Evolutionary conservation across 192 early-diverging fungal genomes (phyloP), one percentile per base, ranked within the genome.

Genomic region (Coemansia sp.): DNA sequence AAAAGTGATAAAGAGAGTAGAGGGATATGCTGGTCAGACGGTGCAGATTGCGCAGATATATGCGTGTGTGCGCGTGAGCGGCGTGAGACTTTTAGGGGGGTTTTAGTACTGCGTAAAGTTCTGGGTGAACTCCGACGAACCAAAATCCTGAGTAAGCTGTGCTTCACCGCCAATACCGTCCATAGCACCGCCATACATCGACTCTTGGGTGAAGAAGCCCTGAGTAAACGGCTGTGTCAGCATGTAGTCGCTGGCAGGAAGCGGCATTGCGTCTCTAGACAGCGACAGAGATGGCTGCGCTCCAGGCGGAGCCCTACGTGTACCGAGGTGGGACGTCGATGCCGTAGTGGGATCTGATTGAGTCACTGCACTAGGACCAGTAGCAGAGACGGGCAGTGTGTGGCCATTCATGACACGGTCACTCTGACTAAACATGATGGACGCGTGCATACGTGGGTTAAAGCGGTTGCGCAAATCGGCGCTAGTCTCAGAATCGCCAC

Each of bases 361-460:
- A 1, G 46, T 6, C 2, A 22, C 3, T 22, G 46, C 46, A 3
- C 18, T 21, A 3, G 46, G 3, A 43, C 13, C 13, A 12, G 9
- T 12, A 4, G 2, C 14, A 2, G 17, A 1, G 17, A 19, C 14
- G 2, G 38, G 9, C 53, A 21, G 39, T 27, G 54, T 47, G 33
- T 37, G 18, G 48, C 59, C 59, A 19, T 52, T 57, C 25, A 72
- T 53, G 4, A 80, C 62, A 15, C 71, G 70, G 56, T 80, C 77
- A 58, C 71, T 73, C 27, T 64, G 67, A 50, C 71, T 73, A 30
- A 80, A 71, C 71, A 73, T 70, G 18, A 80, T 80, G 3, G 67
- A 73, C 3, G 70, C 67, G 37, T 73, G 77, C 77, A 80, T 66
- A 14, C 64, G 65, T 4, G 77, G 69, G 30, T 64, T 67, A 53